phyloP scores from a whole-genome alignment of 2,329 filamentous ascomycete species.

The Hymenoscyphus fructigenus region DNA sequence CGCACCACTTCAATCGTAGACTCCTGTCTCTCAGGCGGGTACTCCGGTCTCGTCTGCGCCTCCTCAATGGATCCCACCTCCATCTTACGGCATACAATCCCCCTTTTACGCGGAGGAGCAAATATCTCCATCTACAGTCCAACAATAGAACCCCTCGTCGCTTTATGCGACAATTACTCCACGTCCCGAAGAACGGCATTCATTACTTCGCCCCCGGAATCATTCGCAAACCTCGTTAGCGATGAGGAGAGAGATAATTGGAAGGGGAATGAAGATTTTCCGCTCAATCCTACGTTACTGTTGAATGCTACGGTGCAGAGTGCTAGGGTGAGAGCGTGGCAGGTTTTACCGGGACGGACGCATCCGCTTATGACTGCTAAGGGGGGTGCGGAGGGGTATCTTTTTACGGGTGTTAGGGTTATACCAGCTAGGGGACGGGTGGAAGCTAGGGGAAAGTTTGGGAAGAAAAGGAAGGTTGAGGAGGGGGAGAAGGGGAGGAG shows the following conservation, averaged over 20 bases:
- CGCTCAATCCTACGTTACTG: conserved; percentile 81
- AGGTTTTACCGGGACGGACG: conserved; percentile 86
- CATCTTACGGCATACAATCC: conserved; percentile 72
- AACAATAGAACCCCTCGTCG: conserved; percentile 73
- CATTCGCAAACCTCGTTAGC: conserved; percentile 42
- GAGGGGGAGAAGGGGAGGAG: not conserved
- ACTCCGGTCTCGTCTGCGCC: conserved; percentile 80
- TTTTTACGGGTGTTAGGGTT: conserved; percentile 82
- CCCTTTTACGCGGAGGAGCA: conserved; percentile 78
- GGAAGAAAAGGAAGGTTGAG: conserved; percentile 26
- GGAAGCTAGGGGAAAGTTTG: conserved; percentile 76
- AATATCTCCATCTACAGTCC: conserved; percentile 84
- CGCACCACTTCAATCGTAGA: conserved; percentile 71
- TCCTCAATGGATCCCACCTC: conserved; percentile 78
- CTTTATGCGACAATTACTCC: conserved; percentile 80
- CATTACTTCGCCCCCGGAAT: conserved; percentile 52
- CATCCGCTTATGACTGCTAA: conserved; percentile 90
- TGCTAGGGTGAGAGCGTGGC: conserved; percentile 76
- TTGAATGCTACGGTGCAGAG: conserved; percentile 80
- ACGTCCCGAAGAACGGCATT: conserved; percentile 78
- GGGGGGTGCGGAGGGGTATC: conserved; percentile 85
- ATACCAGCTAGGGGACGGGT: conserved; percentile 77
- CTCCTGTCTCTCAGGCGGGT: conserved; percentile 70
- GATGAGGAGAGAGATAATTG: conserved; percentile 54
- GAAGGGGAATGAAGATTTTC: conserved; percentile 71